A percentile compares a stretch with the other conserved stretches of the same genome.
These are phyloP conservation scores for Przewalskia tangutica DNA, from an alignment of 257 asterid genomes.

Conservation along the genomic window DNA sequence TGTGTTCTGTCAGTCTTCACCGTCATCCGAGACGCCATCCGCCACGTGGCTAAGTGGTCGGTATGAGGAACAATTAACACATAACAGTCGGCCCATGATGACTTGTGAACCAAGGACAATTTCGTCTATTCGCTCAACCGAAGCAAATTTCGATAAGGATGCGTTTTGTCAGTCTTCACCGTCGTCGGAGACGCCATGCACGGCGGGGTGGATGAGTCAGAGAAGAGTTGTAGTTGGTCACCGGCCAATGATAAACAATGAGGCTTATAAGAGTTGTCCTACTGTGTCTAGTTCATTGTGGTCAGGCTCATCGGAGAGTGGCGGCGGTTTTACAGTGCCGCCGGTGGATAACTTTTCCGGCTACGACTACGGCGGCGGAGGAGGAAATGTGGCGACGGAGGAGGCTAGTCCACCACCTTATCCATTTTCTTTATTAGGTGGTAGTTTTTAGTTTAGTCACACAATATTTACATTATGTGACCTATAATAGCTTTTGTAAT, in stretches of 20 bases:
- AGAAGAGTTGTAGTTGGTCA: neutral
- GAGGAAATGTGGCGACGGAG: constrained; percentile 25
- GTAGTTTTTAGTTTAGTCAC: constrained; percentile 12
- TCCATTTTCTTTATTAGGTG: constrained; percentile 13
- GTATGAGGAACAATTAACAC: too few relatives aligned
- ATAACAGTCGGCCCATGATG: constrained; percentile 2
- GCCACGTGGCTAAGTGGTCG: constrained; percentile 23
- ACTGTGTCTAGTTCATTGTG: constrained; percentile 11
- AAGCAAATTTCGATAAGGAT: constrained; percentile 18
- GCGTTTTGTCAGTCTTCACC: constrained; percentile 22
- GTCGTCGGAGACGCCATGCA: constrained; percentile 16
- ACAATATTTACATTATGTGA: neutral
- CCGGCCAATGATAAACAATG: constrained; percentile 12
- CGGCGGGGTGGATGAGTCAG: constrained; percentile 21
- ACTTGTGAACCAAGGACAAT: neutral
- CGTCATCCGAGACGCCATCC: constrained; percentile 19
- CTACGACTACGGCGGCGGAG: constrained; percentile 7
- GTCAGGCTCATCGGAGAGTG: constrained; percentile 13
- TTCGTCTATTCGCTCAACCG: constrained; percentile 32
- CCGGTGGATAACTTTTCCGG: neutral
- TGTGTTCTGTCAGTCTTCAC: constrained; percentile 19
- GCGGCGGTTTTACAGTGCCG: constrained; percentile 11
- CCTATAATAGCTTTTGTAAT: neutral
- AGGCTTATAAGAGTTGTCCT: constrained; percentile 6
- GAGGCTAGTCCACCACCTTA: constrained; percentile 22